These are phyloP conservation scores for Chamaecyparis obtusa DNA, from an alignment of 75 land plant species.

Conservation along the genomic window DNA sequence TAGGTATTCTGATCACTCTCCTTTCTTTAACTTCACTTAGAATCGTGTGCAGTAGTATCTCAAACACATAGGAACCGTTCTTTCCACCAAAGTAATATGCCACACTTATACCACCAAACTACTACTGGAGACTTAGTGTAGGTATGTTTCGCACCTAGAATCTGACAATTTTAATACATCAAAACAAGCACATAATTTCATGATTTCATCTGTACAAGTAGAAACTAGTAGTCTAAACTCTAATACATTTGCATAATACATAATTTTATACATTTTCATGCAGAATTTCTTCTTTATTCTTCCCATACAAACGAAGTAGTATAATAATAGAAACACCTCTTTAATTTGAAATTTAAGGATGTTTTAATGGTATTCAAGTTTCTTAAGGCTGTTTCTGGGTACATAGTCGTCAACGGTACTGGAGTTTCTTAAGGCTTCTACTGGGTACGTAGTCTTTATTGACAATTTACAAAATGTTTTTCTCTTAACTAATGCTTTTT, in stretches of 20 bases:
- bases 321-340: not conserved
- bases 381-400: not conserved
- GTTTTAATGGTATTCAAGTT: not conserved
- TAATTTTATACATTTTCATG: not conserved
- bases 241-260: too few species aligned
- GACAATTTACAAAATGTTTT: not conserved
- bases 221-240: not conserved
- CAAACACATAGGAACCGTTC: not conserved
- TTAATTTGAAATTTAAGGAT: not conserved
- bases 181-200: not conserved
- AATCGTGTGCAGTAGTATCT: not conserved
- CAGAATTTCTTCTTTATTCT: not conserved
- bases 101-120: not conserved
- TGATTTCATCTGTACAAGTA: not conserved
- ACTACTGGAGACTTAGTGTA: not conserved
- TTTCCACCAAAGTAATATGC: not conserved
- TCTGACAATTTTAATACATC: not conserved
- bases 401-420: not conserved
- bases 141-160: not conserved
- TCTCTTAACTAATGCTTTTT: not conserved
- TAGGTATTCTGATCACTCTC: not conserved
- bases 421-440: not conserved
- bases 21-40: not conserved
- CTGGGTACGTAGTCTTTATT: not conserved
- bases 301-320: not conserved